Conservation (phyloP, 441 rosid genomes). For the Gossypium davidsonii region DNA sequence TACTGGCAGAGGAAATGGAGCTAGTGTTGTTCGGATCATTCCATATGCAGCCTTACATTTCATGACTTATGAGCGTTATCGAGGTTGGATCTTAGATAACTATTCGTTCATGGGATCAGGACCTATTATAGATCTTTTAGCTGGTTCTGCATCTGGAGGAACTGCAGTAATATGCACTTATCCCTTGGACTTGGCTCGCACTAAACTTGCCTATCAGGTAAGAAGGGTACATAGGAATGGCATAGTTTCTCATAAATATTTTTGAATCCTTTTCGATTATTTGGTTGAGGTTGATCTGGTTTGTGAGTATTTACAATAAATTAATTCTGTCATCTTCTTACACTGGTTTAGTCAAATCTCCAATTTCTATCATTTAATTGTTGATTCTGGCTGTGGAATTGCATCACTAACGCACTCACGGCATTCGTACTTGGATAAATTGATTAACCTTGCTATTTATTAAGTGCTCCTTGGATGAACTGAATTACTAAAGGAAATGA, state of each 20-base stretch:
- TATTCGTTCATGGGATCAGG: slow-evolving; percentile 68
- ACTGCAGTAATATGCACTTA: slow-evolving; percentile 94
- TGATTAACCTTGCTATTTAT: neutral
- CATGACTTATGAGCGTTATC: slow-evolving; percentile 94
- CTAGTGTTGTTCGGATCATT: slow-evolving; percentile 83
- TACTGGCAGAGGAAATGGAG: slow-evolving; percentile 78
- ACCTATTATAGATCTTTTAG: slow-evolving; percentile 81
- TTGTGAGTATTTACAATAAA: neutral
- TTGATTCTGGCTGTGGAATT: neutral
- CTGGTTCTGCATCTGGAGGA: slow-evolving; percentile 94
- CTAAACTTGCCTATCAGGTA: slow-evolving; percentile 97
- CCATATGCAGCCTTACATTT: slow-evolving; percentile 96
- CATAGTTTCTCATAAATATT: slow-evolving; percentile 1
- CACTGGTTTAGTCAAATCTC: neutral
- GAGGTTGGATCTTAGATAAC: slow-evolving; percentile 73
- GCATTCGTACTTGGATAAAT: neutral
- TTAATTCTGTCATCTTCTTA: neutral
- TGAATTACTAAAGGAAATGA: neutral
- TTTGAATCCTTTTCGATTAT: slow-evolving; percentile 10
- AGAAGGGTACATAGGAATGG: slow-evolving; percentile 6
- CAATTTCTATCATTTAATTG: neutral
- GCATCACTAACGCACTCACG: neutral
- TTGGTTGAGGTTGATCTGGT: neutral
- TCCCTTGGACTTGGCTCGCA: slow-evolving; percentile 91
- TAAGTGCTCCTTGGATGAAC: neutral